phyloP scores from a whole-genome alignment of 495 filamentous ascomycete species.

The Lophiotrema nucula region DNA sequence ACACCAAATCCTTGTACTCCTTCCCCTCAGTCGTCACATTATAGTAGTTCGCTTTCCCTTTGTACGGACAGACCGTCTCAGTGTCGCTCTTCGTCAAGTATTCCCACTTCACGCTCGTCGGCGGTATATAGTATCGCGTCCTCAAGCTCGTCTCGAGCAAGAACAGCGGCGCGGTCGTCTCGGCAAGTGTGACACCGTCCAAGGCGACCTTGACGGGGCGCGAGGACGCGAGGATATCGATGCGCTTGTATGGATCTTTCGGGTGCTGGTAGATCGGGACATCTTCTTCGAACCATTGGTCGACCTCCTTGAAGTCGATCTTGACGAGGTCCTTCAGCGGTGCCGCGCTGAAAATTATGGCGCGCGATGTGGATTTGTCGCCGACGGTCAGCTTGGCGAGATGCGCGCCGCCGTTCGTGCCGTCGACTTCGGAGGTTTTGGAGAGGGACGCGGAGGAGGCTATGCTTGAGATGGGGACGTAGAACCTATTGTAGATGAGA shows the following conservation, averaged over 20 bases:
- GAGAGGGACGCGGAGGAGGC: conserved; percentile 15
- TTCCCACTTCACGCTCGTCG: conserved; percentile 44
- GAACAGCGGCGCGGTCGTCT: conserved; percentile 41
- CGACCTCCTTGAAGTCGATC: conserved; percentile 30
- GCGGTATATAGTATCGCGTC: conserved; percentile 53
- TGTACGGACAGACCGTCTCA: conserved; percentile 55
- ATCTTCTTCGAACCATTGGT: conserved; percentile 63
- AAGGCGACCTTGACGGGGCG: conserved; percentile 51
- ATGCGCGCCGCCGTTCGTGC: conserved; percentile 9
- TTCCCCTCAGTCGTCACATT: conserved; percentile 45
- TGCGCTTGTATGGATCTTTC: conserved; percentile 59
- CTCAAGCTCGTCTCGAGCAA: conserved; percentile 54
- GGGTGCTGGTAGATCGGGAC: conserved; percentile 56
- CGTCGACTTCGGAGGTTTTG: conserved; percentile 4
- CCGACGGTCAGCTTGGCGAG: conserved; percentile 16
- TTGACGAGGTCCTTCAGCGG: conserved; percentile 25
- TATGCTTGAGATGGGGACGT: conserved; percentile 16
- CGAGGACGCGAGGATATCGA: conserved; percentile 53
- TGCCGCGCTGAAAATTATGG: conserved; percentile 8
- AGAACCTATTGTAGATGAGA: conserved; percentile 12
- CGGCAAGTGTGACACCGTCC: conserved; percentile 48
- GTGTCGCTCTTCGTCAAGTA: conserved; percentile 45
- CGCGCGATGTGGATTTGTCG: conserved; percentile 7
- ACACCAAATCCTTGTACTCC: conserved; percentile 49
- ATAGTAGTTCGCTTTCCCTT: conserved; percentile 57